Evolutionary conservation across 1,284 basidiomycete genomes (phyloP).

Genomic region (Trametes pubescens): DNA sequence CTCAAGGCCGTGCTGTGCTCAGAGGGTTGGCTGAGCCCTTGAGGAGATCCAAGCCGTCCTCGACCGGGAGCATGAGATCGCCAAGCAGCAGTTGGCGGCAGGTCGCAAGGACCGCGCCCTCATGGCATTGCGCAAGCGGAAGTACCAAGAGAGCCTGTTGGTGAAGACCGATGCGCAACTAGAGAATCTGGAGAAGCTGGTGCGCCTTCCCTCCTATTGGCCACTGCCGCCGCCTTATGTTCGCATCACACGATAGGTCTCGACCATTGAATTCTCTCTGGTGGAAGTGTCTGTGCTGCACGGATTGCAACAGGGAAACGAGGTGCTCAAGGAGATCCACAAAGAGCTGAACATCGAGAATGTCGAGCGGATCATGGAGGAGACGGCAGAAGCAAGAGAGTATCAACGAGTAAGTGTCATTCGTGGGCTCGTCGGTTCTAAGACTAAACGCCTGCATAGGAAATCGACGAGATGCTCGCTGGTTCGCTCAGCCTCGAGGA

Average conservation of each 20-base stretch:
- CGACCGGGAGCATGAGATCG: constrained; percentile 90
- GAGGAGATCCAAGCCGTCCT: constrained; percentile 86
- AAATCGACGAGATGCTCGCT: constrained; percentile 90
- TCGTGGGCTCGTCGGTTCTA: background rate
- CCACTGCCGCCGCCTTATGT: background rate
- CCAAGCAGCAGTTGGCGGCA: constrained; percentile 79
- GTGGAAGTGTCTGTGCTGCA: constrained; percentile 94
- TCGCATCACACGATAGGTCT: constrained; percentile 64
- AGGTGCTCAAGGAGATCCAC: constrained; percentile 93
- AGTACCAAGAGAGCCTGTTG: constrained; percentile 93
- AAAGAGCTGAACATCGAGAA: constrained; percentile 91
- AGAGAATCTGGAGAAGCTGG: constrained; percentile 90
- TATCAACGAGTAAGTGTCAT: constrained; percentile 81
- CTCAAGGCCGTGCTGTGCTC: background rate
- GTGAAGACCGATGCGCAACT: constrained; percentile 91
- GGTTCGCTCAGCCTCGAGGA: constrained; percentile 88
- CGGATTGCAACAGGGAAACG: constrained; percentile 92
- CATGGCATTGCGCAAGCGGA: constrained; percentile 86
- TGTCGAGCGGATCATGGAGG: constrained; percentile 93
- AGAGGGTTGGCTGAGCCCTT: background rate
- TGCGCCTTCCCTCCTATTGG: constrained; percentile 49
- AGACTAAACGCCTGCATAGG: constrained; percentile 49
- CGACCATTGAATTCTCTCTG: constrained; percentile 95
- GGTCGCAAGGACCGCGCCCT: constrained; percentile 91
- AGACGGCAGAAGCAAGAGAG: constrained; percentile 91